phyloP scores from a whole-genome alignment of 2,329 filamentous ascomycete genomes.

The Chrysoporthe deuterocubensis region DNA sequence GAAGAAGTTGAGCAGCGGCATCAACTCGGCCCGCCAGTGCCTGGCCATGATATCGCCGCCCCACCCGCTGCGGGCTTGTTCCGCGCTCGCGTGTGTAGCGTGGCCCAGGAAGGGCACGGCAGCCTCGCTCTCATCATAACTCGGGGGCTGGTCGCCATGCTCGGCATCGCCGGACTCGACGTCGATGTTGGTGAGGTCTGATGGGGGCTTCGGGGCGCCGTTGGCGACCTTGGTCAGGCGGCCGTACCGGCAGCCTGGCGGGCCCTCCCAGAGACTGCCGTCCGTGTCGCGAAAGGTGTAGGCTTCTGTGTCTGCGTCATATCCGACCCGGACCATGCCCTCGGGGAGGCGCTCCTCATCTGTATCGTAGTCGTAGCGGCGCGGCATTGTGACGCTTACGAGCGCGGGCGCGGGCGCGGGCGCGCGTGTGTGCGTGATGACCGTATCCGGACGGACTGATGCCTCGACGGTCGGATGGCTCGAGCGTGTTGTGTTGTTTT shows the following conservation, averaged over 20 bases:
- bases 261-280: constrained; percentile 50
- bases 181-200: constrained; percentile 24
- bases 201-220: constrained; percentile 29
- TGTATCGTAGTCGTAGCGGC: constrained; percentile 30
- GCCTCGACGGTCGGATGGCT: neutral
- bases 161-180: constrained; percentile 31
- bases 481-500: neutral
- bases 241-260: constrained; percentile 51
- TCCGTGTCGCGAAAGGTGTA: constrained; percentile 51
- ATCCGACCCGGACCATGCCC: constrained; percentile 53
- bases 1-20: constrained; percentile 63
- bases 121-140: constrained; percentile 28
- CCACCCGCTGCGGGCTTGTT: constrained; percentile 5
- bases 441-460: neutral
- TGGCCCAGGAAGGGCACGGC: constrained; percentile 25
- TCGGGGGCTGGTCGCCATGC: constrained; percentile 26
- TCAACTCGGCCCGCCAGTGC: constrained; percentile 57
- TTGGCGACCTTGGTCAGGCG: constrained; percentile 46
- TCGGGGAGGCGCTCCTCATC: constrained; percentile 53
- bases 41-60: constrained; percentile 33
- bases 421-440: neutral
- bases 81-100: neutral
- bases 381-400: constrained; percentile 25
- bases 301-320: constrained; percentile 52
- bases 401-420: neutral